Evolutionary conservation across 2,329 filamentous ascomycete genomes (phyloP).

Genomic region (Diaporthe caulivora): DNA sequence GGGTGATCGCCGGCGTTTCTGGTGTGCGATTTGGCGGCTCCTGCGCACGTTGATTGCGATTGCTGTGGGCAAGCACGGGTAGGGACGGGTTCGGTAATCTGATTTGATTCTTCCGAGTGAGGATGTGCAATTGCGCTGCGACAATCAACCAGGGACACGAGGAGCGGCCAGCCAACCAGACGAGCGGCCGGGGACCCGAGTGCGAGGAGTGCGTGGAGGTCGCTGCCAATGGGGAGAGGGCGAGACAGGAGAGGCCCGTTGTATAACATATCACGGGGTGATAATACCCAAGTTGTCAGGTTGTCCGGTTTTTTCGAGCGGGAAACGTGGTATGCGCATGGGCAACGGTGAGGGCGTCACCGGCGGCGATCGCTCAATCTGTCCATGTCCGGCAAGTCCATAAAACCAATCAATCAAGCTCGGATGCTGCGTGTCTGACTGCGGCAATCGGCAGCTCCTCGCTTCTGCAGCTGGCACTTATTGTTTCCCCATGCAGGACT

Average conservation of each 20-base stretch:
- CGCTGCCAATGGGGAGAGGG: neutral
- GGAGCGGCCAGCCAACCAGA: conserved; percentile 1
- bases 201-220: conserved; percentile 14
- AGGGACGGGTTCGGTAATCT: conserved; percentile 30
- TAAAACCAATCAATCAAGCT: neutral
- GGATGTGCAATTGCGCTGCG: conserved; percentile 26
- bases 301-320: neutral
- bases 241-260: conserved; percentile 9
- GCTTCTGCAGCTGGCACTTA: conserved; percentile 11
- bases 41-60: conserved; percentile 23
- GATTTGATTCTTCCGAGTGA: conserved; percentile 28
- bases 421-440: conserved; percentile 29
- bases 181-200: conserved; percentile 1
- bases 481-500: neutral
- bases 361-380: conserved; percentile 23
- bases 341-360: conserved; percentile 27
- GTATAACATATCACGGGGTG: neutral
- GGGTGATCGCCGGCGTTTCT: conserved; percentile 22
- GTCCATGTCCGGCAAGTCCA: neutral
- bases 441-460: conserved; percentile 23
- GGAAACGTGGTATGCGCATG: neutral
- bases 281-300: conserved; percentile 15
- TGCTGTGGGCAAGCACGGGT: conserved; percentile 14
- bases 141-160: conserved; percentile 28
- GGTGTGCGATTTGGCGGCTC: conserved; percentile 2